Evolutionary conservation across 1,139 yeast species (phyloP).

Genomic region (Debaryomyces subglobosus): DNA sequence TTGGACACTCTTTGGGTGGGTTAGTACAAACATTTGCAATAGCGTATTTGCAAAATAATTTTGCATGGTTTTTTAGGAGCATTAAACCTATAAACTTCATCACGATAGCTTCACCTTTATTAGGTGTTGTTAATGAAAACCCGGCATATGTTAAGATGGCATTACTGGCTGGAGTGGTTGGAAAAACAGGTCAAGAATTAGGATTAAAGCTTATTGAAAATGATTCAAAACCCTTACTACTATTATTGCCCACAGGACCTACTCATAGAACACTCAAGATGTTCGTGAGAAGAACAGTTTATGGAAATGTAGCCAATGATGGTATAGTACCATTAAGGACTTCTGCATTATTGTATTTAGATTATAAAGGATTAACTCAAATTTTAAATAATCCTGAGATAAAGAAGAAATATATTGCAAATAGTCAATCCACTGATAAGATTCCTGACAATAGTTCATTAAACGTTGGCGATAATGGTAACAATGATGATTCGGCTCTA

Average conservation of each 20-base stretch:
- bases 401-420: conserved; percentile 10
- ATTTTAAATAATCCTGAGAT: conserved; percentile 33
- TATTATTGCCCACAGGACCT: conserved; percentile 79
- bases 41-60: conserved; percentile 65
- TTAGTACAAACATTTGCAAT: conserved; percentile 87
- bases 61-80: conserved; percentile 70
- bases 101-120: conserved; percentile 82
- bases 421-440: conserved; percentile 16
- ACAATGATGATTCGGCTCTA: conserved; percentile 20
- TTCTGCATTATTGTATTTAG: conserved; percentile 77
- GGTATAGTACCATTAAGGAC: conserved; percentile 95
- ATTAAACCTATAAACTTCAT: conserved; percentile 81
- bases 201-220: conserved; percentile 56
- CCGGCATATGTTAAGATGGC: conserved; percentile 87
- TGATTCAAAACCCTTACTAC: conserved; percentile 62
- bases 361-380: conserved; percentile 47
- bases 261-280: conserved; percentile 64
- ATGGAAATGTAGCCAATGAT: conserved; percentile 81
- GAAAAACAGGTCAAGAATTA: conserved; percentile 90
- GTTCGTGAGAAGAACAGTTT: conserved; percentile 72
- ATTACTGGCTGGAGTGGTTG: conserved; percentile 85
- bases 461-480: conserved; percentile 17
- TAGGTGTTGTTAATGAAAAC: conserved; percentile 84
- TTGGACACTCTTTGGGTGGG: conserved; percentile 95
- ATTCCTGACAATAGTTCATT: conserved; percentile 22